These are phyloP conservation scores for Zalerion maritima DNA, from an alignment of 495 filamentous ascomycete genomes.

Conservation along the genomic window DNA sequence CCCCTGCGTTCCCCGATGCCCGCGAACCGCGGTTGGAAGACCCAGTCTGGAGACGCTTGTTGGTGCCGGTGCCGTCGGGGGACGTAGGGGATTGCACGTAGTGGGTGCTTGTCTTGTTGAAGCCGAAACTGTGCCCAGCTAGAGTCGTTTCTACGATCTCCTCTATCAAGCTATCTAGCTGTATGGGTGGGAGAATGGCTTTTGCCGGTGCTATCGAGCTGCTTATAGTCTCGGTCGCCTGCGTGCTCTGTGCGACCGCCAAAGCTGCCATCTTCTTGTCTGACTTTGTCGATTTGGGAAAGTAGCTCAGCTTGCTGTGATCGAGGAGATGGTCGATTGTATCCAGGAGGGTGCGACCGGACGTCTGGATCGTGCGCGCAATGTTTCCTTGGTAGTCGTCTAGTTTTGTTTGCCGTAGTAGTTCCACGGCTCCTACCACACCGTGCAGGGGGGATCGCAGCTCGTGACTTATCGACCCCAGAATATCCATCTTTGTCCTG, in stretches of 20 bases:
- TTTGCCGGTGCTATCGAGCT: constrained; percentile 7
- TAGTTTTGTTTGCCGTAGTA: constrained; percentile 42
- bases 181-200: constrained; percentile 15
- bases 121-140: constrained; percentile 31
- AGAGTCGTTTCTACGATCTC: constrained; percentile 47
- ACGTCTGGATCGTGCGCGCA: constrained; percentile 59
- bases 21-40: constrained; percentile 10
- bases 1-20: constrained; percentile 8
- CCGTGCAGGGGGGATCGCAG: constrained; percentile 65
- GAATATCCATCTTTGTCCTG: constrained; percentile 50
- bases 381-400: constrained; percentile 44
- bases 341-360: constrained; percentile 61
- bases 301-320: constrained; percentile 52
- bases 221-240: constrained; percentile 4
- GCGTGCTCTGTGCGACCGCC: constrained; percentile 4
- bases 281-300: constrained; percentile 8
- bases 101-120: constrained; percentile 2
- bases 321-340: constrained; percentile 62
- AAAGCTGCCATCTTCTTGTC: constrained; percentile 3
- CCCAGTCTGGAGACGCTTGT: not conserved
- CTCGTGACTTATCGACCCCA: constrained; percentile 64
- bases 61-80: not conserved
- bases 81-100: constrained; percentile 1
- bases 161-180: constrained; percentile 37
- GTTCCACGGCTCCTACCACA: constrained; percentile 57